Conservation (phyloP, 805 yeast species). For the Yamadazyma philogaea region DNA sequence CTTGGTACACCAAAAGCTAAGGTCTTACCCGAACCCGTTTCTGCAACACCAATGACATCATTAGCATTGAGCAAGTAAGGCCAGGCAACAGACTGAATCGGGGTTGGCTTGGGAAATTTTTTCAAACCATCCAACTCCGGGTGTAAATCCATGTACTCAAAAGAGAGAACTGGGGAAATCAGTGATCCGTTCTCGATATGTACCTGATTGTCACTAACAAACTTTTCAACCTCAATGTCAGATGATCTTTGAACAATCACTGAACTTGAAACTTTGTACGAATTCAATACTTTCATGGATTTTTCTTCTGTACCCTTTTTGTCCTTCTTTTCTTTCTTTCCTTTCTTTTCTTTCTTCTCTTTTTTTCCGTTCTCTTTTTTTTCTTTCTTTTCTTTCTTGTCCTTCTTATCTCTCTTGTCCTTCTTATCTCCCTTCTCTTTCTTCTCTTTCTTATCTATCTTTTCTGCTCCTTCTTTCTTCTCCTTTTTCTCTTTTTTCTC, state of each 20-base stretch:
- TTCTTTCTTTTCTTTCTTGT: conserved; percentile 7
- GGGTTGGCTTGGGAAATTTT: conserved; percentile 87
- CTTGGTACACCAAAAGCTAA: conserved; percentile 98
- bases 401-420: conserved; percentile 12
- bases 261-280: neutral
- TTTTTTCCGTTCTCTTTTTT: conserved; percentile 14
- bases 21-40: conserved; percentile 97
- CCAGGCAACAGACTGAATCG: conserved; percentile 94
- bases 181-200: conserved; percentile 57
- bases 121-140: conserved; percentile 59
- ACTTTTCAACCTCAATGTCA: conserved; percentile 57
- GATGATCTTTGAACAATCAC: conserved; percentile 33
- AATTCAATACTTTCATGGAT: conserved; percentile 18
- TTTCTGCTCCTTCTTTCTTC: conserved; percentile 10
- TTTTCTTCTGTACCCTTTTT: conserved; percentile 14
- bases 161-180: conserved; percentile 69
- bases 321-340: conserved; percentile 18
- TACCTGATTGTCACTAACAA: conserved; percentile 69
- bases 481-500: conserved; percentile 10
- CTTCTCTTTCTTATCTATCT: conserved; percentile 10
- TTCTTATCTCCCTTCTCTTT: conserved; percentile 14
- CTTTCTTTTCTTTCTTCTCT: conserved; percentile 10
- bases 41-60: conserved; percentile 96
- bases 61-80: conserved; percentile 75
- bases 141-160: conserved; percentile 52